Evolutionary conservation across 331 rosid species (phyloP).

Genomic region (Pyracantha coccinea): DNA sequence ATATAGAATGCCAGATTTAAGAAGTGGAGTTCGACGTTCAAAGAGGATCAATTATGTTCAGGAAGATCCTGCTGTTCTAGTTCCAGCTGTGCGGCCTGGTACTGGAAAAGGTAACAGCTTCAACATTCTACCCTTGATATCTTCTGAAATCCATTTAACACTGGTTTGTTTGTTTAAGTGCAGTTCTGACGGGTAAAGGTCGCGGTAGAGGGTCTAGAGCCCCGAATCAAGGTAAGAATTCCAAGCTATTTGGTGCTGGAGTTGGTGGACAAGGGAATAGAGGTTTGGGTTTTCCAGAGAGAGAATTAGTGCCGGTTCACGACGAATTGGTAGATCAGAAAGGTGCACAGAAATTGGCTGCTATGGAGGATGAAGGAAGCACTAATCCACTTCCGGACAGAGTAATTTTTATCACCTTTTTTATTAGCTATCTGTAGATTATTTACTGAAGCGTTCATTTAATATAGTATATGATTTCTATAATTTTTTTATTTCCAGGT

Average conservation of each 20-base stretch:
- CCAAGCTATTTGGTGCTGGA: constrained; percentile 21
- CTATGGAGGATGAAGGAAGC: constrained; percentile 28
- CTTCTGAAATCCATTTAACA: background rate
- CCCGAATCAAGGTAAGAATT: constrained; percentile 30
- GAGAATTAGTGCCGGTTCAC: constrained; percentile 22
- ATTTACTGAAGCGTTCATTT: background rate
- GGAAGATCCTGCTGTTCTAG: constrained; percentile 27
- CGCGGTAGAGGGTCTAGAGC: constrained; percentile 34
- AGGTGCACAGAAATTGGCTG: constrained; percentile 25
- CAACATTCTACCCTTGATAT: background rate
- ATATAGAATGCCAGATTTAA: constrained; percentile 29
- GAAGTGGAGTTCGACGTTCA: constrained; percentile 36
- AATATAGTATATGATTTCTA: background rate
- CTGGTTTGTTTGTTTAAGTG: constrained; percentile 1
- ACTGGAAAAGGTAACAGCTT: constrained; percentile 18
- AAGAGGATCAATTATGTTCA: constrained; percentile 32
- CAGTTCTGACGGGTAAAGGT: constrained; percentile 25
- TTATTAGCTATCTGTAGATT: background rate
- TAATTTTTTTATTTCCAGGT: constrained; percentile 8
- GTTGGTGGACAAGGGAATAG: constrained; percentile 19
- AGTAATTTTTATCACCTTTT: constrained; percentile 7
- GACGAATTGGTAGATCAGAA: constrained; percentile 22
- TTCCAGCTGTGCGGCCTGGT: constrained; percentile 28
- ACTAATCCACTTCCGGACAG: constrained; percentile 30
- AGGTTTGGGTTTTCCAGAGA: constrained; percentile 16